Evolutionary conservation across 177 flowering plant species (phyloP), one percentile per base, ranked within the genome.

Genomic region (Vitis hybrid): DNA sequence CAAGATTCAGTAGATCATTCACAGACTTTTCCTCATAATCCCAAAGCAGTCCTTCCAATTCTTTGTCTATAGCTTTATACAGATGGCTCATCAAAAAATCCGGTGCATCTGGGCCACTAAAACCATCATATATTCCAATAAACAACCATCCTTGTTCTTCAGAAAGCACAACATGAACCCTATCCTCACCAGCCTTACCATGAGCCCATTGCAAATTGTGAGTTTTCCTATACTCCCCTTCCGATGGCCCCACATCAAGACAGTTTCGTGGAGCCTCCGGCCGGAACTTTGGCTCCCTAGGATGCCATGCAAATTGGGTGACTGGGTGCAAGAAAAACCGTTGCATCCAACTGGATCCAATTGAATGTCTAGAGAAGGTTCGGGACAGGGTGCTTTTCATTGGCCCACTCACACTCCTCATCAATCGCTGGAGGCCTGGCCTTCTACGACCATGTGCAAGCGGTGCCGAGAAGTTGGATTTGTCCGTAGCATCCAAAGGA

Each of bases 101-200:
- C 4, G 87, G 83, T 8, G 85, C 87, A 74, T 84, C 87, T 12
- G 87, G 87, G 3, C 87, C 87, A 70, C 78, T 84, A 66, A 84
- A 84, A 10, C 86, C 86, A 73, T 83, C 86, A 70, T 83, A 83
- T 57, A 83, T 83, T 50, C 86, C 86, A 50, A 84, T 73, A 74
- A 82, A 84, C 70, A 84, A 65, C 87, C 85, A 80, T 32, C 86
- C 84, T 52, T 83, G 84, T 49, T 83, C 86, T 74, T 88, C 91
- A 32, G 88, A 88, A 62, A 88, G 73, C 65, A 88, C 91, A 51
- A 88, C 89, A 70, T 88, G 91, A 70, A 88, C 91, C 78, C 91
- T 80, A 63, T 86, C 91, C 73, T 88, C 91, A 21, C 91, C 91
- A 54, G 91, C 91, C 82, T 88, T 86, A 13, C 89, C 91, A 59